Conservation (phyloP, 208 protist genomes). For the Endotrypanum monterogeii region DNA sequence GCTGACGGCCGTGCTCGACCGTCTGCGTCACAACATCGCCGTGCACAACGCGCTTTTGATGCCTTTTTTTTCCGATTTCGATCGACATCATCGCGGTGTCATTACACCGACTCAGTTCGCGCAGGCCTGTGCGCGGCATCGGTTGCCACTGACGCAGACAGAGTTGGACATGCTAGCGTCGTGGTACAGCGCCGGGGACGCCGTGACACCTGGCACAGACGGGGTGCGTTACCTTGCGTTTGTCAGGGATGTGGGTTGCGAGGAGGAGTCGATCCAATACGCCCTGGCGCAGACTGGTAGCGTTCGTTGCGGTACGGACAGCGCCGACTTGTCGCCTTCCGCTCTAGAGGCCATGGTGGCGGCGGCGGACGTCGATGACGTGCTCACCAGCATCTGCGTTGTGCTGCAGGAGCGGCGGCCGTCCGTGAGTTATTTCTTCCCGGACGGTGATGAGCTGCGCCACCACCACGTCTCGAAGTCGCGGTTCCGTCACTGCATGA, state of each 20-base stretch:
- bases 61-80: slow-evolving; percentile 90
- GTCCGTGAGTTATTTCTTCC: slow-evolving; percentile 76
- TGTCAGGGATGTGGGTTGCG: slow-evolving; percentile 61
- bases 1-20: slow-evolving; percentile 35
- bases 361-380: slow-evolving; percentile 45
- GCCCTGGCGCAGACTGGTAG: neutral
- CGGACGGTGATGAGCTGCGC: slow-evolving; percentile 84
- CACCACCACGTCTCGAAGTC: slow-evolving; percentile 71
- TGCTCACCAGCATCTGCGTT: slow-evolving; percentile 53
- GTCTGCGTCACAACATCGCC: slow-evolving; percentile 60
- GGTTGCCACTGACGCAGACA: slow-evolving; percentile 45
- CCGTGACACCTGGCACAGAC: slow-evolving; percentile 24
- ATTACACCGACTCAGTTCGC: slow-evolving; percentile 65
- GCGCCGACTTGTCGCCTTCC: neutral
- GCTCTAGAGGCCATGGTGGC: slow-evolving; percentile 5
- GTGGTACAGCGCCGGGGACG: slow-evolving; percentile 51
- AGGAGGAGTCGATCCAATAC: slow-evolving; percentile 33
- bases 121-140: slow-evolving; percentile 71
- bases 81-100: slow-evolving; percentile 67
- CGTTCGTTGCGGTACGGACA: neutral
- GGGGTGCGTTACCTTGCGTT: slow-evolving; percentile 71
- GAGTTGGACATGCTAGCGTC: slow-evolving; percentile 44
- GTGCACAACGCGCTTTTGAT: slow-evolving; percentile 71
- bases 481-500: slow-evolving; percentile 81
- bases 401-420: slow-evolving; percentile 78